A percentile compares a stretch with the other conserved stretches of the same genome.
Conservation (phyloP, 306 rosid genomes). For the Lupinus albus region DNA sequence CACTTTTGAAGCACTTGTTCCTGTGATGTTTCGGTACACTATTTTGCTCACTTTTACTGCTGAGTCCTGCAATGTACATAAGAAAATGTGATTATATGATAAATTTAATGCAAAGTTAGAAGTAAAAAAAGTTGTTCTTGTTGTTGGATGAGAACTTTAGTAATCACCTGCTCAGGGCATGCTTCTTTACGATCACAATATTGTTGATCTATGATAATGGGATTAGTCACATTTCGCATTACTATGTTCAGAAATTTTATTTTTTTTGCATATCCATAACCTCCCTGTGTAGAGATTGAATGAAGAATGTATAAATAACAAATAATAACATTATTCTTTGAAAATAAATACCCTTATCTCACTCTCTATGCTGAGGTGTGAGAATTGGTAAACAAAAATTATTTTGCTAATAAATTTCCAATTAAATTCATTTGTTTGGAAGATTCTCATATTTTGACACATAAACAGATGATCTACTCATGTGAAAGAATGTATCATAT, state of each 20-base stretch:
- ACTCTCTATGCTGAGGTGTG: no score
- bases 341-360: neutral
- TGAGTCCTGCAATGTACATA: slow-evolving; percentile 44
- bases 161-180: slow-evolving; percentile 61
- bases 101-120: neutral
- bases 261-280: slow-evolving; percentile 70
- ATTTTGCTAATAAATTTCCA: no score
- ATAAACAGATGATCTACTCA: no score
- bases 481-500: neutral
- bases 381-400: no score
- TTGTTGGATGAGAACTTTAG: neutral
- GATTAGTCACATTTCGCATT: slow-evolving; percentile 73
- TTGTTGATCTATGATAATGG: slow-evolving; percentile 83
- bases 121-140: neutral
- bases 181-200: slow-evolving; percentile 65
- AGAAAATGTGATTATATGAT: neutral
- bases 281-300: slow-evolving; percentile 57
- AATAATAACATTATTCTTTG: neutral
- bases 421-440: no score
- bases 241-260: slow-evolving; percentile 56
- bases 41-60: slow-evolving; percentile 69
- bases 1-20: slow-evolving; percentile 76
- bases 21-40: slow-evolving; percentile 58
- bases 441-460: no score
- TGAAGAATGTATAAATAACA: slow-evolving; percentile 30